Evolutionary conservation across 164 flowering plant genomes (phyloP), one percentile per base, ranked within the genome.

Genomic region (Buxus sempervirens): DNA sequence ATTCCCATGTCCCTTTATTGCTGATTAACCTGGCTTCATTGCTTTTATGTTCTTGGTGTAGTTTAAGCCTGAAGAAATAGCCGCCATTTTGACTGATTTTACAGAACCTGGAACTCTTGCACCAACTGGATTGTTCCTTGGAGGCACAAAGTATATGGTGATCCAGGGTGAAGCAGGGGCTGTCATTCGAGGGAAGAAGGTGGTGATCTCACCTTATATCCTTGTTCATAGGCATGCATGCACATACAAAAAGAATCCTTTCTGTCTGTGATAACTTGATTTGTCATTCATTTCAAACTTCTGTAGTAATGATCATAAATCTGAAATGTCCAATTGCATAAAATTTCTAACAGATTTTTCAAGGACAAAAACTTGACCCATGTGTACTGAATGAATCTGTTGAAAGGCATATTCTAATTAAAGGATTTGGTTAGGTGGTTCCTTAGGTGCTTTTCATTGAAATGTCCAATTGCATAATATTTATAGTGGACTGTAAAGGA

Each of bases 101-200:
- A 57, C 38, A 45, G 78, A 81, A 23, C 83, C 83, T 36, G 81
- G 83, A 32, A 12, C 71, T 1, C 81, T 81, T 71, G 83, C 83
- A 26, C 83, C 83, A 48, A 81, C 83, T 59, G 83, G 83, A 6
- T 59, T 81, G 20, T 66, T 42, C 51, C 78, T 81, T 48, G 83
- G 79, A 63, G 81, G 81, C 54, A 69, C 80, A 59, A 81, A 81
- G 55, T 81, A 81, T 60, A 81, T 81, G 83, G 83, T 81, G 55
- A 81, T 81, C 63, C 80, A 77, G 53, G 82, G 82, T 0, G 82
- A 80, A 57, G 65, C 78, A 5, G 80, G 76, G 51, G 82, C 76
- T 67, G 82, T 78, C 64, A 81, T 81, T 45, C 70, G 83, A 42
- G 83, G 83, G 61, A 81, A 75, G 54, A 75, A 75, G 78, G 78